A percentile compares a stretch with the other conserved stretches of the same genome.
These are phyloP conservation scores for Suillus tomentosus DNA, from an alignment of 768 basidiomycete genomes.

Conservation along the genomic window DNA sequence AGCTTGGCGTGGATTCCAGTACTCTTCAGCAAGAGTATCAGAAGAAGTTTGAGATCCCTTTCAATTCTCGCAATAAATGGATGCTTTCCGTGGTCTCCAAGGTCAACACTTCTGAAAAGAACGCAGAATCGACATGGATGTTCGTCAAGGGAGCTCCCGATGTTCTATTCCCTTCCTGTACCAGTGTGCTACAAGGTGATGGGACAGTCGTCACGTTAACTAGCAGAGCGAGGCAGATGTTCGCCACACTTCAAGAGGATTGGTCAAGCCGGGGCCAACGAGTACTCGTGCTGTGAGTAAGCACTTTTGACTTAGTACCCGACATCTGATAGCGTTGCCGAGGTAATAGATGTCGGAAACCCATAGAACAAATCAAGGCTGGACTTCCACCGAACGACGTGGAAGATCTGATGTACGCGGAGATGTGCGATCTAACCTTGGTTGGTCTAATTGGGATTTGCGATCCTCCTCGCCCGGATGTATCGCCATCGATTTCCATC, in stretches of 20 bases:
- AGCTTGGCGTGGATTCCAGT: slow-evolving; percentile 14
- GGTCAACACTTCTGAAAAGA: slow-evolving; percentile 8
- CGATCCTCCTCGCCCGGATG: slow-evolving; percentile 52
- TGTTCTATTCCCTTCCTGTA: slow-evolving; percentile 40
- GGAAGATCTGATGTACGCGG: slow-evolving; percentile 38
- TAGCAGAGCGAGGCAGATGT: slow-evolving; percentile 12
- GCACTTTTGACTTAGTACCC: background rate
- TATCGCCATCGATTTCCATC: slow-evolving; percentile 42
- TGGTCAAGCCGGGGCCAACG: slow-evolving; percentile 48
- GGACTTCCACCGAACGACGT: slow-evolving; percentile 14
- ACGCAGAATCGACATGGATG: slow-evolving; percentile 26
- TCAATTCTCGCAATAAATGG: slow-evolving; percentile 51
- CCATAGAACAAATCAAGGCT: slow-evolving; percentile 12
- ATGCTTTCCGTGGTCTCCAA: slow-evolving; percentile 44
- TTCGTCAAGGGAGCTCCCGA: slow-evolving; percentile 57
- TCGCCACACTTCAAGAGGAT: slow-evolving; percentile 28
- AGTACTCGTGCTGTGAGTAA: slow-evolving; percentile 41
- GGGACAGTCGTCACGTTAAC: slow-evolving; percentile 29
- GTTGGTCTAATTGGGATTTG: slow-evolving; percentile 50
- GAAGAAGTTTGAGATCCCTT: slow-evolving; percentile 30
- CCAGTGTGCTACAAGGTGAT: slow-evolving; percentile 24
- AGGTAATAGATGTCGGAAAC: slow-evolving; percentile 8
- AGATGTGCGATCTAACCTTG: slow-evolving; percentile 38
- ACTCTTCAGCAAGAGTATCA: background rate
- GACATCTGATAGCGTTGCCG: background rate